Percentiles rank a stretch among this genome's conserved stretches.
Evolutionary conservation across 2,329 filamentous ascomycete genomes (phyloP).

Genomic region (Alternaria incomplexa): DNA sequence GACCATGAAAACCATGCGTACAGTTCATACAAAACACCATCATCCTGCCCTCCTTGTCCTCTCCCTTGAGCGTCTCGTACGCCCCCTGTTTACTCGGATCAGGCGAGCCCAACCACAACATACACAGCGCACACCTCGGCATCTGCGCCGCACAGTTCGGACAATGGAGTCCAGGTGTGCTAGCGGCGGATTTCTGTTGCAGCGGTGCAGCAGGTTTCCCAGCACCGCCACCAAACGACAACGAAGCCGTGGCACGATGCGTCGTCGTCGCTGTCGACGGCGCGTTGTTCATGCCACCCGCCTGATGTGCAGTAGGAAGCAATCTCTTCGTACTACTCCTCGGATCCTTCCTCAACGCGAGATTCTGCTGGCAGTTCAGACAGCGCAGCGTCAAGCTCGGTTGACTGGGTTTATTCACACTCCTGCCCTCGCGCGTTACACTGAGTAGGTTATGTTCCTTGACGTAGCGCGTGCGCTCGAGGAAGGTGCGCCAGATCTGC

Average conservation of each 20-base stretch:
- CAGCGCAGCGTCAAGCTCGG: conserved; percentile 78
- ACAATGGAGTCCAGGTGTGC: conserved; percentile 60
- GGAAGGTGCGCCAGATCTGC: conserved; percentile 74
- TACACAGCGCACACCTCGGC: conserved; percentile 68
- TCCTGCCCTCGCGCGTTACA: conserved; percentile 65
- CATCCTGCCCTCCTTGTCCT: conserved; percentile 61
- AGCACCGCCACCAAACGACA: not conserved
- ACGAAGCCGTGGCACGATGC: not conserved
- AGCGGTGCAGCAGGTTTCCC: conserved; percentile 5
- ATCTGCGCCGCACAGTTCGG: conserved; percentile 67
- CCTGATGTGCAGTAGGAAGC: conserved; percentile 18
- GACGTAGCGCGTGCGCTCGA: conserved; percentile 77
- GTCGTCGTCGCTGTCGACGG: not conserved
- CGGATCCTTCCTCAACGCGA: conserved; percentile 51
- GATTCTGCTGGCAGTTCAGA: conserved; percentile 70
- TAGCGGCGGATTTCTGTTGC: conserved; percentile 32
- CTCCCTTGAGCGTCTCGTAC: conserved; percentile 43
- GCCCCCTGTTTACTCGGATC: conserved; percentile 57
- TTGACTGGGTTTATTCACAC: conserved; percentile 66
- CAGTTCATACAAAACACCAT: conserved; percentile 68
- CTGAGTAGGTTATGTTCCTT: conserved; percentile 76
- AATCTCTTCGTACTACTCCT: conserved; percentile 22
- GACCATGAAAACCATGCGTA: conserved; percentile 68
- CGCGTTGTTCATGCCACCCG: not conserved
- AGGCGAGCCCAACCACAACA: conserved; percentile 65